Conservation (phyloP, 805 yeast species). For the Wickerhamiella allomyrinae region DNA sequence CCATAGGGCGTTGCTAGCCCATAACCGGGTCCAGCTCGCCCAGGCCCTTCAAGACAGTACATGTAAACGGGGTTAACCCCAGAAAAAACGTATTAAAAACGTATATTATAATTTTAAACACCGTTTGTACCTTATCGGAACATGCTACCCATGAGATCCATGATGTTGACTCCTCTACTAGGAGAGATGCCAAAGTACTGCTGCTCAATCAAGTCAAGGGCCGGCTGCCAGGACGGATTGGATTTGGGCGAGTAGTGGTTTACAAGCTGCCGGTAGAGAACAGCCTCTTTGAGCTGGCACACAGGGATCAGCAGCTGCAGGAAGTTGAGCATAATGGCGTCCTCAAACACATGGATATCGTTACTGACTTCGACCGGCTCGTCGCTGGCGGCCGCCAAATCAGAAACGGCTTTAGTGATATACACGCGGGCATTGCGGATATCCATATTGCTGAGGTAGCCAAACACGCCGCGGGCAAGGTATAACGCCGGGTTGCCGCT, state of each 20-base stretch:
- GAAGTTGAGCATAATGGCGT: conserved; percentile 44
- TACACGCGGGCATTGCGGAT: conserved; percentile 41
- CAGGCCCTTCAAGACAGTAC: conserved; percentile 17
- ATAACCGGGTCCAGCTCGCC: conserved; percentile 22
- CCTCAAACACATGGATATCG: conserved; percentile 28
- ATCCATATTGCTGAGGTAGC: conserved; percentile 57
- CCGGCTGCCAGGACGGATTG: conserved; percentile 27
- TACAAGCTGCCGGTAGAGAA: conserved; percentile 40
- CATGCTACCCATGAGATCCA: conserved; percentile 65
- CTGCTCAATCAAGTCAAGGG: conserved; percentile 45
- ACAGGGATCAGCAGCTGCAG: conserved; percentile 50
- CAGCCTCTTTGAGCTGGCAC: conserved; percentile 39
- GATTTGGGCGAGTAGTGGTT: conserved; percentile 32
- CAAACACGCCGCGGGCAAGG: conserved; percentile 50
- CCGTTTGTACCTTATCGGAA: too few species aligned
- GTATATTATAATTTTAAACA: too few species aligned
- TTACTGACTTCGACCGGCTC: conserved; percentile 14
- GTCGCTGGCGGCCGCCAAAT: conserved; percentile 19
- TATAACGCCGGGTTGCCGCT: conserved; percentile 14
- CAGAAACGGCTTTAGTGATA: conserved; percentile 25
- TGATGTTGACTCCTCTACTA: conserved; percentile 38
- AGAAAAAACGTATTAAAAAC: background rate
- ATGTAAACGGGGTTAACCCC: background rate
- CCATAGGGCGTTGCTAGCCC: conserved; percentile 19
- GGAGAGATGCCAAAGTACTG: conserved; percentile 45